Percentiles rank a stretch among this genome's conserved stretches.
Evolutionary conservation across 2,329 filamentous ascomycete species (phyloP).

Genomic region (Uncinocarpus reesii): DNA sequence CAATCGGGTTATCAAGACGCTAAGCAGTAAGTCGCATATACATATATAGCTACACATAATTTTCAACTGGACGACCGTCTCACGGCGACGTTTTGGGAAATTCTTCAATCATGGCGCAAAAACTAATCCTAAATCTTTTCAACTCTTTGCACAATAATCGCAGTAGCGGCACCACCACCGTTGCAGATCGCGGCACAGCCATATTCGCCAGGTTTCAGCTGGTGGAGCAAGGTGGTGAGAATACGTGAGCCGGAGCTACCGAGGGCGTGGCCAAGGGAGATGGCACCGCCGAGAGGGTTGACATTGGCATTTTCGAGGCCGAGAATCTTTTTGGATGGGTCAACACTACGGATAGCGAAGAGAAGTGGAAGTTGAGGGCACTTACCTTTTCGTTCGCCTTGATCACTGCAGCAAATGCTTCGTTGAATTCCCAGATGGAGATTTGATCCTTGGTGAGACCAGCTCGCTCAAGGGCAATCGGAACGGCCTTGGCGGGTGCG

Average conservation of each 20-base stretch:
- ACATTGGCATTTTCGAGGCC: slow-evolving; percentile 69
- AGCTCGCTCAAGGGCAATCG: slow-evolving; percentile 75
- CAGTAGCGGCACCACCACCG: slow-evolving; percentile 83
- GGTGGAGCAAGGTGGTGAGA: slow-evolving; percentile 78
- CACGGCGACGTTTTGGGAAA: neutral
- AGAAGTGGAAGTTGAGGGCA: neutral
- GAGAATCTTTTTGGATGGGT: slow-evolving; percentile 50
- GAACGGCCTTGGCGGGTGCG: slow-evolving; percentile 83
- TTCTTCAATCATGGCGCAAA: neutral
- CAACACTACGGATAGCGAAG: slow-evolving; percentile 2
- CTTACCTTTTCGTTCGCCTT: slow-evolving; percentile 79
- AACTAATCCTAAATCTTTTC: slow-evolving; percentile 42
- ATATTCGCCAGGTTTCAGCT: slow-evolving; percentile 84
- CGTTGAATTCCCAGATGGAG: slow-evolving; percentile 95
- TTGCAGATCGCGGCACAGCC: slow-evolving; percentile 96
- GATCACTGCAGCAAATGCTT: slow-evolving; percentile 92
- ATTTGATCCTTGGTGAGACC: slow-evolving; percentile 88
- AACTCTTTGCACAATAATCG: slow-evolving; percentile 78
- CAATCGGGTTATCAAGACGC: no score
- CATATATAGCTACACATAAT: no score
- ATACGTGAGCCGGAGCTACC: slow-evolving; percentile 91
- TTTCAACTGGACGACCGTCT: neutral
- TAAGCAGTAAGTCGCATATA: no score
- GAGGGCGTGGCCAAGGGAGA: slow-evolving; percentile 81
- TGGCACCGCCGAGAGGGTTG: slow-evolving; percentile 82